phyloP scores from a whole-genome alignment of 1,139 yeast species.

The Kodamaea plutei region DNA sequence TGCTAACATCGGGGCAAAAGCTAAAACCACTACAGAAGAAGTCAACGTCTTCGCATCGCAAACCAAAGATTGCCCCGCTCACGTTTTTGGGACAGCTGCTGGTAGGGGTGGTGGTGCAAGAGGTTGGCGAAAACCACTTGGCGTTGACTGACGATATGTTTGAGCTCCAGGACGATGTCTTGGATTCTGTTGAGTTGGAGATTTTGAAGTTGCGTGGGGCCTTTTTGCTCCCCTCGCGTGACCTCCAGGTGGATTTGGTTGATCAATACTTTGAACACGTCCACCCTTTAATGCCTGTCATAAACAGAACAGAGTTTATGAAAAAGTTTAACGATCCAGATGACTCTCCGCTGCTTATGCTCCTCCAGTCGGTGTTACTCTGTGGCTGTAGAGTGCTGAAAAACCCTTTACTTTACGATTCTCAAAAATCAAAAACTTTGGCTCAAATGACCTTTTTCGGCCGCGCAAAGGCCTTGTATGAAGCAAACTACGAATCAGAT shows the following conservation, averaged over 20 bases:
- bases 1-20: slow-evolving; percentile 40
- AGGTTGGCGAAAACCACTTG: slow-evolving; percentile 43
- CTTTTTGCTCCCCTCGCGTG: slow-evolving; percentile 60
- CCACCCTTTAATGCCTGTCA: slow-evolving; percentile 70
- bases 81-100: slow-evolving; percentile 44
- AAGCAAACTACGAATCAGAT: slow-evolving; percentile 69
- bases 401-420: slow-evolving; percentile 55
- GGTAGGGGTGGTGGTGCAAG: slow-evolving; percentile 38
- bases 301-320: slow-evolving; percentile 63
- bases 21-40: slow-evolving; percentile 26
- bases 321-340: slow-evolving; percentile 50
- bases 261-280: slow-evolving; percentile 62
- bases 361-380: slow-evolving; percentile 64
- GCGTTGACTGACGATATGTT: slow-evolving; percentile 40
- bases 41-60: slow-evolving; percentile 22
- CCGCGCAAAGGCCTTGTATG: slow-evolving; percentile 74
- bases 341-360: slow-evolving; percentile 64
- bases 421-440: slow-evolving; percentile 51
- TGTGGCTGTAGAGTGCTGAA: slow-evolving; percentile 65
- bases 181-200: slow-evolving; percentile 67
- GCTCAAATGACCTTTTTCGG: slow-evolving; percentile 67
- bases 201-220: slow-evolving; percentile 69
- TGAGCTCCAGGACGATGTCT: slow-evolving; percentile 32
- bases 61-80: slow-evolving; percentile 23
- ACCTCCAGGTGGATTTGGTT: slow-evolving; percentile 58